Percentiles rank a stretch among this genome's conserved stretches.
Evolutionary conservation across 2,329 filamentous ascomycete genomes (phyloP).

Genomic region (Alternaria gansuensis): DNA sequence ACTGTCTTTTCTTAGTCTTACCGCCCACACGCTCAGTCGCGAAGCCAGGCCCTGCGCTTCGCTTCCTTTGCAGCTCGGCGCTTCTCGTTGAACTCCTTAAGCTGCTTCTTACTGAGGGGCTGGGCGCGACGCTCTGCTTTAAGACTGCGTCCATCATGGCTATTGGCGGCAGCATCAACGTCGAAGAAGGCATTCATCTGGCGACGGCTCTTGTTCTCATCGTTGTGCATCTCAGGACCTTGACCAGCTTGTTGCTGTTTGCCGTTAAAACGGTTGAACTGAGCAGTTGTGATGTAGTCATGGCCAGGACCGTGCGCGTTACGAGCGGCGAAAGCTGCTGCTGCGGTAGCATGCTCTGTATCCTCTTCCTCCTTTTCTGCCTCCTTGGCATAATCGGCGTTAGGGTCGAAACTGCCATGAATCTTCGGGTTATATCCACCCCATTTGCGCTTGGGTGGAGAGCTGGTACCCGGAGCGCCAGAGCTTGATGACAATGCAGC

Average conservation of each 20-base stretch:
- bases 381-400: slow-evolving; percentile 82
- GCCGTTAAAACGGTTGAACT: slow-evolving; percentile 93
- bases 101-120: slow-evolving; percentile 82
- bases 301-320: slow-evolving; percentile 37
- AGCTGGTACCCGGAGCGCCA: slow-evolving; percentile 46
- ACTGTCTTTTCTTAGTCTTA: slow-evolving; percentile 39
- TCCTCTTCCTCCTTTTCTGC: slow-evolving; percentile 55
- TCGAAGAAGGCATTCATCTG: slow-evolving; percentile 97
- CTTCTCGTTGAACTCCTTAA: slow-evolving; percentile 93
- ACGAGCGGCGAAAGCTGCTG: slow-evolving; percentile 39
- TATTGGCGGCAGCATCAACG: slow-evolving; percentile 90
- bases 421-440: slow-evolving; percentile 95
- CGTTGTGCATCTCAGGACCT: slow-evolving; percentile 78
- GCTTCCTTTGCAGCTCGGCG: slow-evolving; percentile 89
- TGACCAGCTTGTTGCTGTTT: slow-evolving; percentile 75
- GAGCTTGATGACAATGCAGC: slow-evolving; percentile 42
- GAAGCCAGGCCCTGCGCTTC: slow-evolving; percentile 89
- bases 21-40: slow-evolving; percentile 68
- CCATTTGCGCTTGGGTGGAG: slow-evolving; percentile 55
- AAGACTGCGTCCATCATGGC: slow-evolving; percentile 86
- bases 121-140: slow-evolving; percentile 89
- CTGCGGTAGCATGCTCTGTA: slow-evolving; percentile 38
- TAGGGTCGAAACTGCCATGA: slow-evolving; percentile 95
- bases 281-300: slow-evolving; percentile 72
- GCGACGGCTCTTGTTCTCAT: slow-evolving; percentile 84